Evolutionary conservation across 78 protist genomes (phyloP), one percentile per base, ranked within the genome.

Genomic region (Dictyostelium capitatum): DNA sequence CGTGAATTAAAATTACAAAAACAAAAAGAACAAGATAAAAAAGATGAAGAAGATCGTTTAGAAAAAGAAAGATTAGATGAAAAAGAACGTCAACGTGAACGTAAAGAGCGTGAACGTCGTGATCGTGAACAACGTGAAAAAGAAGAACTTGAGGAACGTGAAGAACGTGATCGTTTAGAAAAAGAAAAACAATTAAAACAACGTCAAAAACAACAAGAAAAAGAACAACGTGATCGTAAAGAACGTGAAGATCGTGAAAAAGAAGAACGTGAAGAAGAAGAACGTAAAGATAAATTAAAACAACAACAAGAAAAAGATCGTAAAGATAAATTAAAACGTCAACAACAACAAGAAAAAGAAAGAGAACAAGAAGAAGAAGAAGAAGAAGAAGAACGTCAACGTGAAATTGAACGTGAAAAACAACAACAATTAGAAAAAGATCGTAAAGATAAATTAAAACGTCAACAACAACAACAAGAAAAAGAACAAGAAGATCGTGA

Each of bases 391-490:
- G 53, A 47, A 20, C 47, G 19, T n/a, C 30, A 72, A 41, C 6
- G 23, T 23, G 62, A 82, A 41, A 8, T 23, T 5, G 57, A 74
- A 59, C 50, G 46, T 56, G 75, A 51, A 14, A 28, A 37, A 47
- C 46, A 80, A 65, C 64, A 14, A 25, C 59, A 80, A 23, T 9
- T 54, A 12, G 89, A 80, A 69, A 73, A 82, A 32, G 51, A 48
- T 25, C 20, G 23, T 8, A 56, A 82, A 57, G 56, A 46, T 37
- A 19, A 53, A 23, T 50, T 70, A 54, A 48, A 53, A 70, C 46
- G 46, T 43, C 47, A 78, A 41, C n/a, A 83, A 74, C 9, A 59
- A 47, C 80, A 83, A n/a, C 32, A n/a, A 56, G 91, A 84, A 59
- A 32, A 32, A 75, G 74, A 54, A 30, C 48, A 17, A 51, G 47